Conservation (phyloP, 371 early-diverging fungal species). For the Mortierella sp. region DNA sequence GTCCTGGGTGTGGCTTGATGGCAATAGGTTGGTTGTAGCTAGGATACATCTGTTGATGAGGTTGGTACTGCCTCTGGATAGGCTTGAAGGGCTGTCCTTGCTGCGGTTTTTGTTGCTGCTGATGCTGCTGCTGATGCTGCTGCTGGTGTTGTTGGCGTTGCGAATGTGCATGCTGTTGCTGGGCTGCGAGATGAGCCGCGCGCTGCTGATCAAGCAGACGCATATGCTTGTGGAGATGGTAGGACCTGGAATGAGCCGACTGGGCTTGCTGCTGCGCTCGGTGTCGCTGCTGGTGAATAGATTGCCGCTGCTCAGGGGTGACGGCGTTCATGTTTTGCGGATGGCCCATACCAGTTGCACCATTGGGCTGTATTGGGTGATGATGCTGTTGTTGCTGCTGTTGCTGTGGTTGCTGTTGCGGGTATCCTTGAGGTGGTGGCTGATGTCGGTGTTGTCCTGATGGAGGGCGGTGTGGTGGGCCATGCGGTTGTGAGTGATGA, state of each 20-base stretch:
- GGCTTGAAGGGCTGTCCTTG: conserved; percentile 6
- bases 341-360: background rate
- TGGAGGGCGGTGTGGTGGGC: conserved; percentile 12
- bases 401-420: background rate
- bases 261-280: conserved; percentile 54
- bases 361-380: conserved; percentile 9
- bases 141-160: conserved; percentile 15
- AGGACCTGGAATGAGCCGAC: conserved; percentile 51
- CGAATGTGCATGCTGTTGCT: conserved; percentile 18
- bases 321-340: background rate
- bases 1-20: conserved; percentile 45
- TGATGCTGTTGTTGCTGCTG: conserved; percentile 26
- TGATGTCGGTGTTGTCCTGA: background rate
- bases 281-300: conserved; percentile 48
- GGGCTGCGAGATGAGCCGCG: conserved; percentile 29
- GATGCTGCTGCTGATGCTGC: conserved; percentile 20
- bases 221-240: conserved; percentile 55
- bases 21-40: conserved; percentile 36
- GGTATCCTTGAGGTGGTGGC: conserved; percentile 14
- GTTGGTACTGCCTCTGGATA: conserved; percentile 46
- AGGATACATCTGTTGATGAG: conserved; percentile 56
- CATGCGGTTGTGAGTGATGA: conserved; percentile 3
- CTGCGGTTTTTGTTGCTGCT: conserved; percentile 2
- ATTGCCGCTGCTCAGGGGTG: conserved; percentile 31
- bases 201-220: conserved; percentile 53